Evolutionary conservation across 2,329 filamentous ascomycete genomes (phyloP), one percentile per base, ranked within the genome.

Genomic region (Epichloe uncinata): DNA sequence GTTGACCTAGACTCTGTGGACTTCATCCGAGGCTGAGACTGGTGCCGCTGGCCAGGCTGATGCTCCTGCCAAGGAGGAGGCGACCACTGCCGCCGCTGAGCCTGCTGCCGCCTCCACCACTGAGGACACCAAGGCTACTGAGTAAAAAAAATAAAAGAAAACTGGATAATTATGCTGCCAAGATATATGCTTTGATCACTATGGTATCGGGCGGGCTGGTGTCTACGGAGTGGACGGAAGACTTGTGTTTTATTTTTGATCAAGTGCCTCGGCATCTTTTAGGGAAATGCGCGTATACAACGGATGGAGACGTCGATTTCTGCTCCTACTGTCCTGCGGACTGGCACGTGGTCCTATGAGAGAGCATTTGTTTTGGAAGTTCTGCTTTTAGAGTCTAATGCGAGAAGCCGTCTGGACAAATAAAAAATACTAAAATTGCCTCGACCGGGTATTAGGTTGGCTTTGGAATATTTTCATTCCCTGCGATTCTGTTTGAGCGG

Each of bases 11-110:
- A 97, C 93, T 59, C 89, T 97, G 72, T 97, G 93, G 93, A 97
- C 93, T 66, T 97, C 91, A 54, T 97, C 91, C 60, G 93, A 97
- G 81, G 87, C 90, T 57, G 93, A 97, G 78, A 81, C 84, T 59
- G 75, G 78, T 56, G 70, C 69, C 53, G 67, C 70, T 55, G 68
- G 69, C 54, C 73, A 78, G 61, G 68, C 73, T 53, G 70, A 77
- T 53, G 69, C 80, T 53, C 58, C 64, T 22, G 45, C 49, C 50
- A 67, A 69, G 63, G 67, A 69, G 54, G 65, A 67, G 34, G 16
- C 16, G 16, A 70, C 72, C 56, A 71, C 79, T 58, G 72, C 74
- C 60, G 72, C 77, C 56, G 65, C 75, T 53, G 80, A 81, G 62
- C 72, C 81, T 56, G 68, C 81, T 53, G 70, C 76, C 53, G 67